Conservation (phyloP, 2,329 filamentous ascomycete genomes). For the Neofusicoccum ribis region DNA sequence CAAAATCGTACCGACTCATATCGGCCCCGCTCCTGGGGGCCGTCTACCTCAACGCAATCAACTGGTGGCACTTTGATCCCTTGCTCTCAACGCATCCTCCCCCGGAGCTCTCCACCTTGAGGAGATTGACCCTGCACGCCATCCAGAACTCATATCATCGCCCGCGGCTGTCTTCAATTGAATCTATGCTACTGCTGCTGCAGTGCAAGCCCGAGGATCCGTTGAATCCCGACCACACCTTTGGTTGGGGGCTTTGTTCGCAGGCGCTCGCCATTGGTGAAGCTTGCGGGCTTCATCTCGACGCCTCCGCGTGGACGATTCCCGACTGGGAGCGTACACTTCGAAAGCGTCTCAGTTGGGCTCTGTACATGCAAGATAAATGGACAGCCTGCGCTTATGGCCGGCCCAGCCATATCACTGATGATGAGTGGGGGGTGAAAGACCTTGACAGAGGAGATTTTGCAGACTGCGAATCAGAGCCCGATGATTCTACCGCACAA, state of each 20-base stretch:
- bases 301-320: slow-evolving; percentile 63
- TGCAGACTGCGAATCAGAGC: slow-evolving; percentile 4
- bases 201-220: slow-evolving; percentile 28
- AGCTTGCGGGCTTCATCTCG: slow-evolving; percentile 49
- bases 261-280: slow-evolving; percentile 42
- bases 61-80: slow-evolving; percentile 62
- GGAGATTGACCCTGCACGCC: slow-evolving; percentile 38
- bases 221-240: slow-evolving; percentile 14
- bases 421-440: slow-evolving; percentile 45
- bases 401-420: slow-evolving; percentile 56
- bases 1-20: slow-evolving; percentile 58
- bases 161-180: slow-evolving; percentile 36
- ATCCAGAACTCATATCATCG: slow-evolving; percentile 45
- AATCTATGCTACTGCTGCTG: slow-evolving; percentile 34
- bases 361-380: slow-evolving; percentile 65
- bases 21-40: slow-evolving; percentile 61
- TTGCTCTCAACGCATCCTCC: slow-evolving; percentile 44
- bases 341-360: slow-evolving; percentile 64
- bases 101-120: slow-evolving; percentile 41
- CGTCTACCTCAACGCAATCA: slow-evolving; percentile 62
- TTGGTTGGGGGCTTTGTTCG: slow-evolving; percentile 34
- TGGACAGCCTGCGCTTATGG: slow-evolving; percentile 61
- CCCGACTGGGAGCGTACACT: slow-evolving; percentile 64
- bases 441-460: slow-evolving; percentile 4
- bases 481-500: background rate